These are phyloP conservation scores for Clitocybe nebularis DNA, from an alignment of 1,284 basidiomycete species.

Conservation along the genomic window DNA sequence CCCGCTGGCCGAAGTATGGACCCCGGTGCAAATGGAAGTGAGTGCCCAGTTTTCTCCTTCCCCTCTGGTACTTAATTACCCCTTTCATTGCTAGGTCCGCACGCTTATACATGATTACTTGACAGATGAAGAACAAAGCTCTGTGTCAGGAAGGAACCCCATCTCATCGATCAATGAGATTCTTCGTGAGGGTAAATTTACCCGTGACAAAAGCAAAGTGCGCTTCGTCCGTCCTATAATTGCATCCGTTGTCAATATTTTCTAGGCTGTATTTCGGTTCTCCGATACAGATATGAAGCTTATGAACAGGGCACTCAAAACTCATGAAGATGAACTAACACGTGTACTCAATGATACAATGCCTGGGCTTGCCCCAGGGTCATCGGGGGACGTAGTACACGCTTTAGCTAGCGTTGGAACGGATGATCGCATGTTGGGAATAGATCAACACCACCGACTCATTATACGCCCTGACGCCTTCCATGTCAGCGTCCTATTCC, in stretches of 20 bases:
- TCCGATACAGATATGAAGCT: slow-evolving; percentile 80
- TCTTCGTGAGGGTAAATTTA: slow-evolving; percentile 78
- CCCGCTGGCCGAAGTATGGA: slow-evolving; percentile 89
- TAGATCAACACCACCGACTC: slow-evolving; percentile 78
- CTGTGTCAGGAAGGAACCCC: slow-evolving; percentile 75
- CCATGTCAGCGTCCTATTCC: slow-evolving; percentile 92
- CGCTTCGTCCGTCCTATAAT: slow-evolving; percentile 4
- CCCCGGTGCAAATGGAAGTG: slow-evolving; percentile 88
- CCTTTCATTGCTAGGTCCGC: slow-evolving; percentile 56
- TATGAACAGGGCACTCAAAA: slow-evolving; percentile 64
- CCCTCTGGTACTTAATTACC: slow-evolving; percentile 9
- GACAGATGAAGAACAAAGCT: slow-evolving; percentile 81
- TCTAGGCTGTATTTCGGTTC: slow-evolving; percentile 85
- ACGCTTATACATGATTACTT: slow-evolving; percentile 90
- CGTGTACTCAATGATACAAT: slow-evolving; percentile 86
- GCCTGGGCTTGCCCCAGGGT: slow-evolving; percentile 84
- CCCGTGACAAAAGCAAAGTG: slow-evolving; percentile 79
- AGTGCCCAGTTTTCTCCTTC: slow-evolving; percentile 12
- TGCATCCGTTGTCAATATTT: slow-evolving; percentile 8
- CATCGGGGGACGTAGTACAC: slow-evolving; percentile 58
- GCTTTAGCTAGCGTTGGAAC: slow-evolving; percentile 54
- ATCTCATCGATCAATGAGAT: slow-evolving; percentile 94
- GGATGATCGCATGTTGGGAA: slow-evolving; percentile 70
- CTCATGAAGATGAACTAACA: slow-evolving; percentile 84
- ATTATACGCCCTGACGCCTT: slow-evolving; percentile 92